These are phyloP conservation scores for Huntiella savannae DNA, from an alignment of 2,329 filamentous ascomycete genomes.

Conservation along the genomic window DNA sequence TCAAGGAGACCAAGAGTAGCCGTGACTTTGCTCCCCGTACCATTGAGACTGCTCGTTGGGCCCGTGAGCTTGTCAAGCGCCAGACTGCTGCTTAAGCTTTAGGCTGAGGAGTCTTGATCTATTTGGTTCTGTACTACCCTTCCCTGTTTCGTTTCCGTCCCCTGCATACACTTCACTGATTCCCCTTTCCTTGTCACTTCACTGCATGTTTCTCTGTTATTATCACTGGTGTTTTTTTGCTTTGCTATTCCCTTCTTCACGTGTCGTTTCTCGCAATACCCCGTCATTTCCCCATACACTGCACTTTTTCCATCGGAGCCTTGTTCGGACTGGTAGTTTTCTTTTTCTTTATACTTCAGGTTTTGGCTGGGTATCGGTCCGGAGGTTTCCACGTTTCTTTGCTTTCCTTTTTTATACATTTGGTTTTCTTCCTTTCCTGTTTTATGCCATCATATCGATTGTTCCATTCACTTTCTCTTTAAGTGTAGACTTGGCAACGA, in stretches of 20 bases:
- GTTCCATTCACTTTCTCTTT: background rate
- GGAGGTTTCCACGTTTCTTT: slow-evolving; percentile 2
- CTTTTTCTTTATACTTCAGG: slow-evolving; percentile 1
- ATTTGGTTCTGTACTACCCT: slow-evolving; percentile 1
- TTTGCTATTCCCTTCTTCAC: slow-evolving; percentile 5
- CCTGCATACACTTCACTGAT: background rate
- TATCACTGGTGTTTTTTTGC: slow-evolving; percentile 13
- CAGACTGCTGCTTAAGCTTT: slow-evolving; percentile 33
- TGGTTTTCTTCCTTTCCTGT: background rate
- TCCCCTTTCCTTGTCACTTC: background rate
- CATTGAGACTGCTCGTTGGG: slow-evolving; percentile 89
- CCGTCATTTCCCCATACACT: slow-evolving; percentile 8
- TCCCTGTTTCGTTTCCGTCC: slow-evolving; percentile 1
- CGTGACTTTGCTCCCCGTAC: slow-evolving; percentile 72
- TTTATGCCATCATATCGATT: background rate
- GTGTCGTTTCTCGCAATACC: slow-evolving; percentile 12
- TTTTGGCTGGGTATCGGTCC: background rate
- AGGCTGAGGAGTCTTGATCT: background rate
- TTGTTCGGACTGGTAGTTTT: slow-evolving; percentile 4
- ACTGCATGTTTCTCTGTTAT: slow-evolving; percentile 5
- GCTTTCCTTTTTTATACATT: slow-evolving; percentile 1
- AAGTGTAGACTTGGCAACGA: too few relatives aligned
- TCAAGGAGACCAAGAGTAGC: slow-evolving; percentile 81
- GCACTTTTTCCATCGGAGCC: slow-evolving; percentile 6
- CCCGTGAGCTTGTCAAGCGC: slow-evolving; percentile 90